Evolutionary conservation across 192 early-diverging fungal species (phyloP).

Genomic region (Dispira parvispora): DNA sequence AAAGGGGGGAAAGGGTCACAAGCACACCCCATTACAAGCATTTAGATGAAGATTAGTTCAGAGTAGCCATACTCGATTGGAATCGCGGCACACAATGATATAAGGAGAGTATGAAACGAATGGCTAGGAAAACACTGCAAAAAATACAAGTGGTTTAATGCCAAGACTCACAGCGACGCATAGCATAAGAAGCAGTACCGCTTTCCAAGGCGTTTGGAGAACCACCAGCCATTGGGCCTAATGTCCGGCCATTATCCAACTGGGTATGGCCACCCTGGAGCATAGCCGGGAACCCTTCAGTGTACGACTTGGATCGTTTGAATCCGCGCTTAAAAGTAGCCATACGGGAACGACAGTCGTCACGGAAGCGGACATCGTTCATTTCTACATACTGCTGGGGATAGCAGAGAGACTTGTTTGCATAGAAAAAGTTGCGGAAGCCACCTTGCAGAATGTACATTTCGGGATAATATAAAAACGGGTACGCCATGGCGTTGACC

Average conservation of each 20-base stretch:
- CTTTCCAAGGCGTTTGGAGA: too few relatives aligned
- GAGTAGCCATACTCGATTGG: too few relatives aligned
- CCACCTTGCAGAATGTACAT: constrained; percentile 76
- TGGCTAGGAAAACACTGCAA: too few relatives aligned
- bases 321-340: constrained; percentile 31
- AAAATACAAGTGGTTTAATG: too few relatives aligned
- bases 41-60: too few relatives aligned
- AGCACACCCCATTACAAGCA: too few relatives aligned
- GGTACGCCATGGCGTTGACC: constrained; percentile 51
- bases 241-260: neutral
- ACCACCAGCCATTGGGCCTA: too few relatives aligned
- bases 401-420: constrained; percentile 39
- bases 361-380: constrained; percentile 38
- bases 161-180: too few relatives aligned
- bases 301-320: constrained; percentile 34
- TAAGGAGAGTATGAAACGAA: too few relatives aligned
- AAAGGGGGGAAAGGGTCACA: too few relatives aligned
- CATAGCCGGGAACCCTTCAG: constrained; percentile 15
- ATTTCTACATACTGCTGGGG: constrained; percentile 70
- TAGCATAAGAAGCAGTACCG: too few relatives aligned
- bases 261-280: neutral
- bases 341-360: constrained; percentile 33
- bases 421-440: constrained; percentile 53
- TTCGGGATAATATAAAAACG: constrained; percentile 64
- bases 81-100: too few relatives aligned